Base-by-base conservation (phyloP, 768 basidiomycete genomes). In the Rossbeevera mucosa region DNA sequence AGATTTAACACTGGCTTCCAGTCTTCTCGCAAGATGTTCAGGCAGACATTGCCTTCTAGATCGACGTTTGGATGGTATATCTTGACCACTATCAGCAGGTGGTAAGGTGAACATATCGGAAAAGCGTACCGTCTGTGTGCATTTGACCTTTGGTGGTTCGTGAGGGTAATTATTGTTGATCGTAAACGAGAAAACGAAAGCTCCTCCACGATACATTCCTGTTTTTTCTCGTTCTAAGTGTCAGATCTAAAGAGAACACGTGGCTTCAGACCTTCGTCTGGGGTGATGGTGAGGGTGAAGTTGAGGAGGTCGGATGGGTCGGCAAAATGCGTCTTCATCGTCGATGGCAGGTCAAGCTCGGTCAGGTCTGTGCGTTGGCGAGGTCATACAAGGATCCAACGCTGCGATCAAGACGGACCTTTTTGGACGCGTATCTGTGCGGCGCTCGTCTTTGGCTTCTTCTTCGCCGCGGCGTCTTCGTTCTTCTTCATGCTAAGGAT, bases 401-500 rank as follows among this genome's bases (percentile, higher is more conserved):
- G 28, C 5, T 48, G 24, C 41, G n/a, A 47, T 33, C 9, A 36
- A 28, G 22, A 56, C 58, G 52, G 55, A 93, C 96, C 96, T 79
- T 98, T 99, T 80, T 99, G 96, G n/a, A 99, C 95, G 52, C 96
- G 83, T 69, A 99, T 90, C 73, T 97, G 94, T 25, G 96, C 96
- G 14, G 96, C 95, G 65, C 91, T 92, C 42, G 93, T 96, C 83
- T 95, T 97, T 41, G 96, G 96, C 79, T 88, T 91, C 83, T 85
- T 95, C 88, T 93, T 97, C 6, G 91, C 86, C 50, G 94, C 93
- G 51, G 91, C 91, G 65, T 98, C 92, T 77, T 97, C 93, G 64
- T 87, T 91, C 86, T 98, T 98, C 85, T 98, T 98, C 88, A 99
- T 93, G 60, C 86, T 91, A 88, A 96, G 97, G 65, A 99, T 97